Conservation (phyloP, 345 rosid genomes). For the Linum lewisii region DNA sequence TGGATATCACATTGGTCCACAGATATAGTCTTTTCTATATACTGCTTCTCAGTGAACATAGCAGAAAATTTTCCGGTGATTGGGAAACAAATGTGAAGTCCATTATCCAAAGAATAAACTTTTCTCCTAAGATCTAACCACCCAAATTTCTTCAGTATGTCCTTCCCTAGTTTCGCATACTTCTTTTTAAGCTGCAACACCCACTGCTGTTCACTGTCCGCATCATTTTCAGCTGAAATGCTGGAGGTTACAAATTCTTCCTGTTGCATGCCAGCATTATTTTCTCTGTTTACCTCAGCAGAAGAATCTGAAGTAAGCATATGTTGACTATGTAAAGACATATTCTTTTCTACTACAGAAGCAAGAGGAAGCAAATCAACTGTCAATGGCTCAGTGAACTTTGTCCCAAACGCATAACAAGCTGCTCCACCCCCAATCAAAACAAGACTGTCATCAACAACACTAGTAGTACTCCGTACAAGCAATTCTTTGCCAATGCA, state of each 20-base stretch:
- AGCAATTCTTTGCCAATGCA: conserved; percentile 55
- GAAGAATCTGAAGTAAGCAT: conserved; percentile 14
- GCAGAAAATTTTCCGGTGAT: conserved; percentile 51
- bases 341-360: conserved; percentile 17
- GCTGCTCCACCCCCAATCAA: conserved; percentile 92
- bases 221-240: conserved; percentile 16
- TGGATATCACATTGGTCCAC: conserved; percentile 22
- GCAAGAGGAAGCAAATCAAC: conserved; percentile 42
- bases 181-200: conserved; percentile 51
- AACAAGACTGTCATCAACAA: conserved; percentile 64
- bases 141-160: conserved; percentile 65
- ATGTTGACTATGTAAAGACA: conserved; percentile 13
- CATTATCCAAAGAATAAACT: conserved; percentile 38
- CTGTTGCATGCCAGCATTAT: too few relatives aligned
- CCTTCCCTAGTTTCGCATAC: conserved; percentile 70
- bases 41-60: conserved; percentile 30
- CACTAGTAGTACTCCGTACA: conserved; percentile 62
- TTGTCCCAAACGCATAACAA: conserved; percentile 96
- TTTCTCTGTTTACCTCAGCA: conserved; percentile 20
- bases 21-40: conserved; percentile 16
- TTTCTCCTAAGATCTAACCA: conserved; percentile 87
- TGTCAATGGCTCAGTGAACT: conserved; percentile 71
- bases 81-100: conserved; percentile 62
- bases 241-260: conserved; percentile 21
- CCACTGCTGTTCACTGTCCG: conserved; percentile 25